Conservation (phyloP, 2,329 filamentous ascomycete genomes). For the Penicillium sp. region DNA sequence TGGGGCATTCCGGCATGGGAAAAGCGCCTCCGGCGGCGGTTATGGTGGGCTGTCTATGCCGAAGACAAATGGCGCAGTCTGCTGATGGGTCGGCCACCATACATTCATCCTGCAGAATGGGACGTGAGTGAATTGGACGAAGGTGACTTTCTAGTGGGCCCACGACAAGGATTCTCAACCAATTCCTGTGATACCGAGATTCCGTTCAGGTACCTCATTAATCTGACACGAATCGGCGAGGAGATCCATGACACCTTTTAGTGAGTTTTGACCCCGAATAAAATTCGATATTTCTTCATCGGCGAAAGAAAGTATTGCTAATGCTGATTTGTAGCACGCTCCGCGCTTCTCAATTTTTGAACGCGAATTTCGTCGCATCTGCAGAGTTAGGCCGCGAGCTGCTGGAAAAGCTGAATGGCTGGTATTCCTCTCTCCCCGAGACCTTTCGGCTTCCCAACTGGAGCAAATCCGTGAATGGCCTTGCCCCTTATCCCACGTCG, state of each 20-base stretch:
- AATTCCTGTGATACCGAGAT: slow-evolving; percentile 23
- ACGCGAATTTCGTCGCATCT: slow-evolving; percentile 31
- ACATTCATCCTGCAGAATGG: slow-evolving; percentile 38
- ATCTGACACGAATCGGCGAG: slow-evolving; percentile 32
- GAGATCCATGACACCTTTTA: slow-evolving; percentile 35
- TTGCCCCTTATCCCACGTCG: slow-evolving; percentile 25
- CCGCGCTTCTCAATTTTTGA: slow-evolving; percentile 31
- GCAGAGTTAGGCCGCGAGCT: slow-evolving; percentile 30
- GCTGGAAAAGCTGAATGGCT: slow-evolving; percentile 31
- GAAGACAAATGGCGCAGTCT: slow-evolving; percentile 43
- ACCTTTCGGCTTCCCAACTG: slow-evolving; percentile 30
- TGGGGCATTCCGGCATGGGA: slow-evolving; percentile 42
- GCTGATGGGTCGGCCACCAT: slow-evolving; percentile 38
- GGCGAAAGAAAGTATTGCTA: neutral
- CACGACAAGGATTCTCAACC: slow-evolving; percentile 17
- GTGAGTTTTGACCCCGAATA: slow-evolving; percentile 19
- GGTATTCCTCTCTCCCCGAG: slow-evolving; percentile 33
- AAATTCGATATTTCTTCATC: neutral
- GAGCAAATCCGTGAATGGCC: slow-evolving; percentile 27
- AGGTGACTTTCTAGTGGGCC: slow-evolving; percentile 29
- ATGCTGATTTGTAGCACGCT: slow-evolving; percentile 25
- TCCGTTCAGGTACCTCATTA: slow-evolving; percentile 30
- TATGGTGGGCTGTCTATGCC: slow-evolving; percentile 44
- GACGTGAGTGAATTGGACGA: slow-evolving; percentile 33
- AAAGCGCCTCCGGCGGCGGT: slow-evolving; percentile 37